Base-by-base conservation (phyloP, 495 filamentous ascomycete genomes). In the Talaromyces proteolyticus region DNA sequence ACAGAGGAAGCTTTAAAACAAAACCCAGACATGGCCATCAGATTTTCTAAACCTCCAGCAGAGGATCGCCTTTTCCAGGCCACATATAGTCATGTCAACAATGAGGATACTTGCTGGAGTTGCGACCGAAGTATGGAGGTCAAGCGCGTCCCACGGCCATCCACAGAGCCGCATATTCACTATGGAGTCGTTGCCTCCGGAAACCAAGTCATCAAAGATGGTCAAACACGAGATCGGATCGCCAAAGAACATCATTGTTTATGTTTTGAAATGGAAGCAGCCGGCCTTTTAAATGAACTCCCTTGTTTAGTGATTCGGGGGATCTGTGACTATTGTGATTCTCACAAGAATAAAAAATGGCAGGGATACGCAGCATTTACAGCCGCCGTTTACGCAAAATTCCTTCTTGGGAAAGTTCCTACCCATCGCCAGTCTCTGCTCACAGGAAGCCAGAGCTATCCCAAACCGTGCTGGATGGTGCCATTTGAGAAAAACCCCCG, bases 131-230 rank as follows among this genome's bases (percentile, higher is more conserved):
- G 17, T 14, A 22, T 51, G 42, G 18, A 58, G 17, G 17, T 51
- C 14, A 17, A 42, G 19, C 50, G 53, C 18, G 36, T 38, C n/a
- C 36, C 26, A 19, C 26, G 52, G 23, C 26, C 16, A 36, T 40
- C 46, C n/a, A 40, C 47, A 23, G 53, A 52, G 22, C 52, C 52
- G n/a, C 22, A n/a, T 37, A 49, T 60, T 56, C 56, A 66, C 43
- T 61, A 66, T 37, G 64, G 65, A n/a, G 50, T 55, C 23, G 66
- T 70, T 48, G 57, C 56, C 19, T 70, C 65, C 21, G 66, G 56
- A 16, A 62, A 67, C 42, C 44, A 54, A 50, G 64, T 69, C n/a
- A 66, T 69, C 53, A 64, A 59, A 40, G 50, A 67, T 59, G 62
- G 51, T 11, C 26, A 44, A n/a, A 58, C 43, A 24, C 53, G 66